Evolutionary conservation across 768 basidiomycete genomes (phyloP), one percentile per base, ranked within the genome.

Genomic region (button mushroom (Agaricus bisporus)): DNA sequence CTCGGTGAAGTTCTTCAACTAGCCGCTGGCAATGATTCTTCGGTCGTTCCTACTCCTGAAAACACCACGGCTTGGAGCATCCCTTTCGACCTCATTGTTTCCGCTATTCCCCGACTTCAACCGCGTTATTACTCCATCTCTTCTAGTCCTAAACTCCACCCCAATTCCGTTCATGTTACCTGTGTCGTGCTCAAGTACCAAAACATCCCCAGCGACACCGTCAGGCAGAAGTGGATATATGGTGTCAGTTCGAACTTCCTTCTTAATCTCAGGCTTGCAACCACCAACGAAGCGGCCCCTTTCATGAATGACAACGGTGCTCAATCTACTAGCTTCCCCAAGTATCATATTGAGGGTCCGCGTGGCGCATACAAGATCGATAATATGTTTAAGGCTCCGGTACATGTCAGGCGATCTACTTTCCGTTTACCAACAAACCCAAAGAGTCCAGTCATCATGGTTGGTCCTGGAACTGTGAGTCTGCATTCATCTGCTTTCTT

Each of bases 61-160:
- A 91, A 89, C 66, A 91, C 89, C 50, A 88, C 91, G 0, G 63
- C 78, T 18, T 98, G 95, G 97, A 60, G 77, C 9, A 95, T 98
- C 60, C 95, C 97, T 46, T 97, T 99, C 68, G 97, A 99, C 66
- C 88, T 95, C 67, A 86, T 99, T 59, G 85, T 99, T 50, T 98
- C 95, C 6, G 85, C 88, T 48, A 86, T 95, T 55, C 83, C 92
- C 37, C 92, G 97, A 59, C 81, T 99, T 17, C 95, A 98, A 67
- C 94, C 97, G 32, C 88, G 97, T 52, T 99, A 90, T 74, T 99
- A 95, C 70, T 99, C 97, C 32, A 98, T 99, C 68, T 98, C 97
- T 8, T 98, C 95, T 17, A 93, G 91, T 58, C 94, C 97, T 41
- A 98, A 98, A 68, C 73, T 98, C 9, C 67, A 92, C 68, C 82